Evolutionary conservation across 2,329 filamentous ascomycete species (phyloP), one percentile per base, ranked within the genome.

Genomic region (Penicillium brevicompactum): DNA sequence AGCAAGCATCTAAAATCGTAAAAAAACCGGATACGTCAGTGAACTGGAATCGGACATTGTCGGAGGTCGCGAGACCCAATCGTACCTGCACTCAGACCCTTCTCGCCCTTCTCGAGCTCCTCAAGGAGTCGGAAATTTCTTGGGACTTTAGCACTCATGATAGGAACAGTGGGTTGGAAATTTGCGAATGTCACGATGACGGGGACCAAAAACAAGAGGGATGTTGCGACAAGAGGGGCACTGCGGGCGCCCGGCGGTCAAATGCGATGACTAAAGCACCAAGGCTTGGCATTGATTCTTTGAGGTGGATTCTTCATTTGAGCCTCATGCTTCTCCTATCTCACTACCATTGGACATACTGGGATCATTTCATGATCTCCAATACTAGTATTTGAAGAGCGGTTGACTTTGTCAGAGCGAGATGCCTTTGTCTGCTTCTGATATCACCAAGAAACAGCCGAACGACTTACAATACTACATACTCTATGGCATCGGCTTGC

Each of bases 101-200:
- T 99, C 81, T 99, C 94, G 70, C 94, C 94, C 81, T 97, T 97
- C 81, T 99, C 94, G 18, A 99, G 84, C 86, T 99, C 94, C 76
- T 97, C 94, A 54, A 99, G 83, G 64, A 99, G 85, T 71, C 93
- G 88, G 75, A 99, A 99, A 80, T 97, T 97, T 74, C 94, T 86
- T 59, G 94, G 94, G 55, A 99, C 85, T 77, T 95, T 91, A 56
- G 89, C 87, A 54, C 80, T 74, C 84, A 87, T 87, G 49, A 24
- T 67, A 55, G 45, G 34, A 4, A 43, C 37, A 27, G 24, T 8
- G 41, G 14, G 46, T 18, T 37, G 45, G 32, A 53, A 32, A 47
- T 14, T 37, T 53, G 46, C 22, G 18, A 38, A 44, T 49, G 34
- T 32, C 48, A 18, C 45, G 38, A 49, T 27, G 42, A 51, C 42